phyloP scores from a whole-genome alignment of 2,329 filamentous ascomycete species.

The Elsinoe australis region DNA sequence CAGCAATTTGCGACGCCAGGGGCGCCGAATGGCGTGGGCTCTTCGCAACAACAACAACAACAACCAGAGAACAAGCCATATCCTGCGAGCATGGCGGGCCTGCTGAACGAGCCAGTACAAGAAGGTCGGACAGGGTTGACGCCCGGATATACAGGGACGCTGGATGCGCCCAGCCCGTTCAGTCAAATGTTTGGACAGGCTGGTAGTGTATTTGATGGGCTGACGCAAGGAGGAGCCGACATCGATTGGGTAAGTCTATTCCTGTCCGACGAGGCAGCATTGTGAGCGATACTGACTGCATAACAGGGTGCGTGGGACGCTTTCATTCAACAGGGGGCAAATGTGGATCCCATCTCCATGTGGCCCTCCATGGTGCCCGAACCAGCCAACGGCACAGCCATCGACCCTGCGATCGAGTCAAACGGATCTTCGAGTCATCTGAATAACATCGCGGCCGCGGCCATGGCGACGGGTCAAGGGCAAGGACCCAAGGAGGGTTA shows the following conservation, averaged over 20 bases:
- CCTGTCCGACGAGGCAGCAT: too few relatives aligned
- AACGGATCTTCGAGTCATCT: not conserved
- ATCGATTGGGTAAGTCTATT: conserved; percentile 50
- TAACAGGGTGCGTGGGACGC: conserved; percentile 59
- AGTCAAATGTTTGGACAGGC: conserved; percentile 30
- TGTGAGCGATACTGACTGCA: conserved; percentile 28
- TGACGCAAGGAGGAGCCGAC: conserved; percentile 46
- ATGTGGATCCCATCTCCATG: conserved; percentile 36
- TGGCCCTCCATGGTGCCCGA: conserved; percentile 28
- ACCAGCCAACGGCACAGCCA: not conserved
- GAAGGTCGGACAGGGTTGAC: conserved; percentile 28
- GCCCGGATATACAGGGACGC: conserved; percentile 30
- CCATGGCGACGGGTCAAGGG: not conserved
- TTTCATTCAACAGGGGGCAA: conserved; percentile 57
- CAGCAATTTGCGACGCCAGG: too few relatives aligned
- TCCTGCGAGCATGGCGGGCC: conserved; percentile 29
- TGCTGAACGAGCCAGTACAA: conserved; percentile 30
- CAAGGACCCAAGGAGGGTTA: conserved; percentile 1
- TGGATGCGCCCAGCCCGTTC: conserved; percentile 28
- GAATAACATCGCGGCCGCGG: conserved; percentile 6
- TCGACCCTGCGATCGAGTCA: conserved; percentile 7
- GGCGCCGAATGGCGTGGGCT: too few relatives aligned
- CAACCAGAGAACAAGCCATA: conserved; percentile 20
- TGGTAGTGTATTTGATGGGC: conserved; percentile 45
- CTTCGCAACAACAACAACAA: conserved; percentile 19